These are phyloP conservation scores for Pythium brachiatum DNA, from an alignment of 352 stramenopile species.

Conservation along the genomic window DNA sequence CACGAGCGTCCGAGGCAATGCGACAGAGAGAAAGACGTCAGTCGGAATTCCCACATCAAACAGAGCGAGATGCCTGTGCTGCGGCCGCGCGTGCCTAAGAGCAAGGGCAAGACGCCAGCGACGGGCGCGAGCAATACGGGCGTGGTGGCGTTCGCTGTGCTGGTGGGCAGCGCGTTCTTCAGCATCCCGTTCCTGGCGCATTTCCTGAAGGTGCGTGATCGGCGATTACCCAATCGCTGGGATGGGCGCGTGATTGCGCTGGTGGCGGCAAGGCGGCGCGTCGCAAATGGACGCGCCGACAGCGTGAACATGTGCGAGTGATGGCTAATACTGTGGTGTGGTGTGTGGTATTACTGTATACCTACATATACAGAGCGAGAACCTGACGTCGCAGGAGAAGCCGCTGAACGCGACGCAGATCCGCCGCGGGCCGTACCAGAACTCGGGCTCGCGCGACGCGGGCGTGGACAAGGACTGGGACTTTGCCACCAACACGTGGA, in stretches of 20 bases:
- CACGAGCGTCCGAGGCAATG: neutral
- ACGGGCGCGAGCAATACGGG: constrained; percentile 30
- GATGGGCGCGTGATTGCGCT: constrained; percentile 1
- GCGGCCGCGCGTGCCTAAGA: constrained; percentile 10
- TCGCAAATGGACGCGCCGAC: neutral
- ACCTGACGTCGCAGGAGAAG: constrained; percentile 56
- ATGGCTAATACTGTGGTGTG: neutral
- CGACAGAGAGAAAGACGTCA: no score
- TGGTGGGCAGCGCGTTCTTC: constrained; percentile 63
- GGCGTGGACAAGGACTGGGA: constrained; percentile 84
- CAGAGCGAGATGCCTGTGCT: constrained; percentile 13
- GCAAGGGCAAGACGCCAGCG: neutral
- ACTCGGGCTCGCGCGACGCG: constrained; percentile 74
- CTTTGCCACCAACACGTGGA: constrained; percentile 63
- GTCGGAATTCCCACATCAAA: no score
- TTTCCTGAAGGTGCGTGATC: constrained; percentile 57
- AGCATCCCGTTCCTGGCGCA: constrained; percentile 70
- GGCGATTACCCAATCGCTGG: constrained; percentile 2
- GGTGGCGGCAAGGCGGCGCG: neutral
- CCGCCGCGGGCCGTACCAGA: constrained; percentile 77
- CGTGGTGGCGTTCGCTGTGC: constrained; percentile 42
- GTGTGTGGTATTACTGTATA: no score
- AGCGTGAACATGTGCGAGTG: neutral
- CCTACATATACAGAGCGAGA: constrained; percentile 37
- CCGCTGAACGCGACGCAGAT: constrained; percentile 70